Percentiles rank a stretch among this genome's conserved stretches.
Conservation (phyloP, 2,329 filamentous ascomycete genomes). For the Paracamarosporium sp. region DNA sequence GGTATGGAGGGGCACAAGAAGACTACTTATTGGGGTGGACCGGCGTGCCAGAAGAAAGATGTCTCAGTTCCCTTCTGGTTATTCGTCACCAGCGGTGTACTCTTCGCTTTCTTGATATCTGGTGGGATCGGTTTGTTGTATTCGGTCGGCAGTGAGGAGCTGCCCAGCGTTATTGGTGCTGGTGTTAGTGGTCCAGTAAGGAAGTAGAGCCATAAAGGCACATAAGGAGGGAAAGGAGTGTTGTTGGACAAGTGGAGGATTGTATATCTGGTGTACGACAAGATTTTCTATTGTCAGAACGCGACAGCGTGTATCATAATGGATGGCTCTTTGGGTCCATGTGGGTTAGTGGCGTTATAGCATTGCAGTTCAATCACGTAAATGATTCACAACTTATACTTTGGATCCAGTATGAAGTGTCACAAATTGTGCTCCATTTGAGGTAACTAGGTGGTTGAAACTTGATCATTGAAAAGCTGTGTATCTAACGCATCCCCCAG, state of each 20-base stretch:
- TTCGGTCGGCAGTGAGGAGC: conserved; percentile 81
- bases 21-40: conserved; percentile 80
- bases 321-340: conserved; percentile 27
- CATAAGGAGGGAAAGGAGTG: neutral
- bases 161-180: conserved; percentile 95
- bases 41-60: conserved; percentile 89
- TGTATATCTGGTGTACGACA: conserved; percentile 43
- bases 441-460: neutral
- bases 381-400: neutral
- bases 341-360: conserved; percentile 41
- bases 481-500: conserved; percentile 8
- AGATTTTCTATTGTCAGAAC: conserved; percentile 20
- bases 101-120: conserved; percentile 70
- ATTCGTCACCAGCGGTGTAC: conserved; percentile 75
- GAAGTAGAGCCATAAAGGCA: conserved; percentile 38
- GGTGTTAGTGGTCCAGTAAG: conserved; percentile 74
- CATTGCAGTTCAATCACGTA: conserved; percentile 32
- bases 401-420: neutral
- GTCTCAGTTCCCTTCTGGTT: conserved; percentile 89
- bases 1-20: conserved; percentile 57
- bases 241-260: neutral
- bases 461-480: conserved; percentile 6
- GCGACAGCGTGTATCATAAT: conserved; percentile 30
- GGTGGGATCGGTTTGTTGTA: conserved; percentile 81
- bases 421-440: too few species aligned